Evolutionary conservation across 495 filamentous ascomycete genomes (phyloP).

Genomic region (Penicillium silybi): DNA sequence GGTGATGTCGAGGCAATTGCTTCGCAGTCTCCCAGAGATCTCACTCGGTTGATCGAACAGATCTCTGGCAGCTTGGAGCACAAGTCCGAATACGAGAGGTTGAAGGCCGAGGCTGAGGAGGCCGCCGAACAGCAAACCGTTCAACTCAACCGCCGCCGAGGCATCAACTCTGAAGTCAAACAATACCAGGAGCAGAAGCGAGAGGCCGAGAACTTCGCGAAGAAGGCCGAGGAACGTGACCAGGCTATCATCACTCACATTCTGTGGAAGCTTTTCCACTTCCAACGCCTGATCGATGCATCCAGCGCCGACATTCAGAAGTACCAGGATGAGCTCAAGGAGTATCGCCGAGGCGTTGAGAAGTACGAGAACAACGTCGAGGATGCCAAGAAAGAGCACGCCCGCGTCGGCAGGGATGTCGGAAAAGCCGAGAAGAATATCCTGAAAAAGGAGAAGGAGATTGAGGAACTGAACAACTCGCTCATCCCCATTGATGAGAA

Average conservation of each 20-base stretch:
- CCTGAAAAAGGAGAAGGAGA: conserved; percentile 78
- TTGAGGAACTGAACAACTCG: conserved; percentile 79
- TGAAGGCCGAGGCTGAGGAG: conserved; percentile 80
- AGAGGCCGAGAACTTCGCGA: conserved; percentile 87
- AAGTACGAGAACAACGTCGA: conserved; percentile 80
- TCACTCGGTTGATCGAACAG: conserved; percentile 95
- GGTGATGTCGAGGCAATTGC: conserved; percentile 99
- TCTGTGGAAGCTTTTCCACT: conserved; percentile 95
- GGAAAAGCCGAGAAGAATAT: conserved; percentile 78
- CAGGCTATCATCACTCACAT: conserved; percentile 92
- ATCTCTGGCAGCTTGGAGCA: conserved; percentile 95
- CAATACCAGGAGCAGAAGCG: conserved; percentile 96
- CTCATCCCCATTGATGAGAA: conserved; percentile 92
- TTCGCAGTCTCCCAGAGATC: conserved; percentile 83
- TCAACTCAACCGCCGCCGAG: conserved; percentile 81
- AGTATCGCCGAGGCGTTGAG: conserved; percentile 82
- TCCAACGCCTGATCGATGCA: conserved; percentile 87
- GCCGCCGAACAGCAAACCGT: conserved; percentile 83
- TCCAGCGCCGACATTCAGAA: conserved; percentile 87
- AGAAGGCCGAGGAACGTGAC: conserved; percentile 84
- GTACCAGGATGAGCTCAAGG: conserved; percentile 94
- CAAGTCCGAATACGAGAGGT: conserved; percentile 88
- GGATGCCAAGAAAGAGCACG: conserved; percentile 80
- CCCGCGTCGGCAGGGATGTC: conserved; percentile 73
- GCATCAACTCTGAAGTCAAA: conserved; percentile 96